Evolutionary conservation across 805 yeast genomes (phyloP).

Genomic region (Zygosaccharomyces pseudorouxii): DNA sequence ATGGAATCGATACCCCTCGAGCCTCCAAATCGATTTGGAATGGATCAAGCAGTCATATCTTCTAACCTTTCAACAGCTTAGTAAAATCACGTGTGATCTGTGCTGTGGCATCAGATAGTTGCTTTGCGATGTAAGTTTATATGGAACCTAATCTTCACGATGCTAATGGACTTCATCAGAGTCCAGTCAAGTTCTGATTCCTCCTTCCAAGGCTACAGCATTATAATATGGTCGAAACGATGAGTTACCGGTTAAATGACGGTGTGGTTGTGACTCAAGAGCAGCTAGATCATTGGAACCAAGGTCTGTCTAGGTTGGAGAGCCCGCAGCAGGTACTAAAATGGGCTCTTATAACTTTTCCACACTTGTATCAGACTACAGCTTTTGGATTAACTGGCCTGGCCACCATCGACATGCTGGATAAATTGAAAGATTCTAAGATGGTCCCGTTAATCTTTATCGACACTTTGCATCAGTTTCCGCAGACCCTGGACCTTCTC

Average conservation of each 20-base stretch:
- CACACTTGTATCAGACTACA: conserved; percentile 80
- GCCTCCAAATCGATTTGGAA: not conserved
- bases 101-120: conserved; percentile 1
- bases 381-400: conserved; percentile 94
- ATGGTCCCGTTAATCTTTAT: conserved; percentile 70
- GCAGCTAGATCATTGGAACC: conserved; percentile 64
- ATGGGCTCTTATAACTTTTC: conserved; percentile 85
- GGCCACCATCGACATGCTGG: conserved; percentile 78
- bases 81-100: conserved; percentile 1
- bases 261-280: conserved; percentile 40
- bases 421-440: conserved; percentile 39
- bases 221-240: not conserved
- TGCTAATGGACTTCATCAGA: not conserved
- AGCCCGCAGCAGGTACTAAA: conserved; percentile 67
- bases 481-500: conserved; percentile 82
- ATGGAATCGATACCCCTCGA: not conserved
- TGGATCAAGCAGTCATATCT: not conserved
- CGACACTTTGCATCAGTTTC: conserved; percentile 90
- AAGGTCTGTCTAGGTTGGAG: conserved; percentile 44
- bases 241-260: conserved; percentile 27
- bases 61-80: not conserved
- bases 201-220: too few species aligned
- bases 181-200: not conserved
- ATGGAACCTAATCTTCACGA: not conserved
- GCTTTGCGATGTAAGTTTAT: not conserved